Conservation (phyloP, 352 stramenopile genomes). For the Saprolegnia parasitica region DNA sequence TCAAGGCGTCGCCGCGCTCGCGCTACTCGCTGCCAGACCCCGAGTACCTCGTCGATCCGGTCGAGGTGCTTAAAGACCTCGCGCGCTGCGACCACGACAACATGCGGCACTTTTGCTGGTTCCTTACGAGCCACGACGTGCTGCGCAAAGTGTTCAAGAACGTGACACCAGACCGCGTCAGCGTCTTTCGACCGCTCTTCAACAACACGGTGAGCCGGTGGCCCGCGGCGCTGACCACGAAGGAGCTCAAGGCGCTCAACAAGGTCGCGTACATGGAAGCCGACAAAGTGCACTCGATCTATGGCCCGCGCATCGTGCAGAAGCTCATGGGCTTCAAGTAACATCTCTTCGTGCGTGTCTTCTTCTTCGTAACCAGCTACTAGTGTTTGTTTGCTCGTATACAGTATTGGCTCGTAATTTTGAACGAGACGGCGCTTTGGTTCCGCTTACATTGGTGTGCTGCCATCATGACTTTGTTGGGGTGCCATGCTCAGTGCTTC, state of each 20-base stretch:
- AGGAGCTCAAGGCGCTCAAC: conserved; percentile 4
- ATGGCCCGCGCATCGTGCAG: conserved; percentile 1
- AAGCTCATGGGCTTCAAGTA: conserved; percentile 21
- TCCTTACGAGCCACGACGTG: conserved; percentile 1
- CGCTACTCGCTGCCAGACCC: neutral
- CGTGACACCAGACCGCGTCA: neutral
- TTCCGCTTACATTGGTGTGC: no score
- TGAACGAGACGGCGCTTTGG: no score
- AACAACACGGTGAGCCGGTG: neutral
- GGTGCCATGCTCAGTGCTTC: no score
- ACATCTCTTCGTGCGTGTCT: neutral
- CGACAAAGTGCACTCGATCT: conserved; percentile 16
- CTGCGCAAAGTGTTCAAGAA: neutral
- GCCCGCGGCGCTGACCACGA: neutral
- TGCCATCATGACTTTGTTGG: no score
- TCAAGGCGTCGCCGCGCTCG: neutral
- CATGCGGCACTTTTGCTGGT: conserved; percentile 15
- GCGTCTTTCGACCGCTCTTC: conserved; percentile 4
- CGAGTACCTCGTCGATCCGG: neutral
- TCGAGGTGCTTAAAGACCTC: neutral
- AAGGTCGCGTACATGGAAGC: conserved; percentile 11
- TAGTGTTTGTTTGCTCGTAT: neutral
- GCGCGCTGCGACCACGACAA: neutral
- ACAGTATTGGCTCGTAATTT: no score
- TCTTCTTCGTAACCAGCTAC: neutral